phyloP scores from a whole-genome alignment of 495 filamentous ascomycete species.

The Xylona heveae region DNA sequence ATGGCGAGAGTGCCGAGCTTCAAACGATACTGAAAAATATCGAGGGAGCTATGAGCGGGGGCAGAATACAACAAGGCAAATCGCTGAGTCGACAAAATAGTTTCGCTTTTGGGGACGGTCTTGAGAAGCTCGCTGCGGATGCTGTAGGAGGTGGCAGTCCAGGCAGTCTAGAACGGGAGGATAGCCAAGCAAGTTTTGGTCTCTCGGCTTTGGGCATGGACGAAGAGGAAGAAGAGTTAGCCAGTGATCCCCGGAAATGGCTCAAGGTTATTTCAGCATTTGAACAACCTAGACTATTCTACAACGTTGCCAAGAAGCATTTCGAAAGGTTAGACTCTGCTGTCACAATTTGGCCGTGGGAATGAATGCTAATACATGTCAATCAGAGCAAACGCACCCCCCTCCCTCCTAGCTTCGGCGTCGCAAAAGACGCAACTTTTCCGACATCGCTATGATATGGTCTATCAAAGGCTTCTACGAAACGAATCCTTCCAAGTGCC shows the following conservation, averaged over 20 bases:
- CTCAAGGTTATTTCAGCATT: conserved; percentile 58
- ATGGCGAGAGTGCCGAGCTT: conserved; percentile 50
- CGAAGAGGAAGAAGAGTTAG: conserved; percentile 30
- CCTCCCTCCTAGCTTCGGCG: conserved; percentile 58
- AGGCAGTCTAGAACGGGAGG: conserved; percentile 24
- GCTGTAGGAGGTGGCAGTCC: conserved; percentile 14
- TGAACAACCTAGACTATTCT: conserved; percentile 68
- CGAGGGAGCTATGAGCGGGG: conserved; percentile 68
- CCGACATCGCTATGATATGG: conserved; percentile 69
- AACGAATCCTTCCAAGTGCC: conserved; percentile 86
- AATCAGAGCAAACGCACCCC: conserved; percentile 33
- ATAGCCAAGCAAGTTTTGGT: conserved; percentile 40
- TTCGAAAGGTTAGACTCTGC: conserved; percentile 45
- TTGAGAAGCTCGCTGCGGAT: conserved; percentile 3
- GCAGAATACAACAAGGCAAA: conserved; percentile 27
- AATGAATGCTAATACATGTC: conserved; percentile 3
- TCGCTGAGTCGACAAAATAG: conserved; percentile 37
- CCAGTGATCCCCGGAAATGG: conserved; percentile 50
- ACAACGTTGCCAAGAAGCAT: conserved; percentile 74
- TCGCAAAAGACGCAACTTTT: conserved; percentile 70
- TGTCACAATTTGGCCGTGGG: not conserved
- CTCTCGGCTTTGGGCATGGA: conserved; percentile 36
- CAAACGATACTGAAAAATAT: conserved; percentile 61
- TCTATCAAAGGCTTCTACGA: conserved; percentile 75
- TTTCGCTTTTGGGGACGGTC: conserved; percentile 18